A percentile compares a stretch with the other conserved stretches of the same genome.
Conservation (phyloP, 202 grass and related monocot species). For the Dendrocalamus latiflorus region DNA sequence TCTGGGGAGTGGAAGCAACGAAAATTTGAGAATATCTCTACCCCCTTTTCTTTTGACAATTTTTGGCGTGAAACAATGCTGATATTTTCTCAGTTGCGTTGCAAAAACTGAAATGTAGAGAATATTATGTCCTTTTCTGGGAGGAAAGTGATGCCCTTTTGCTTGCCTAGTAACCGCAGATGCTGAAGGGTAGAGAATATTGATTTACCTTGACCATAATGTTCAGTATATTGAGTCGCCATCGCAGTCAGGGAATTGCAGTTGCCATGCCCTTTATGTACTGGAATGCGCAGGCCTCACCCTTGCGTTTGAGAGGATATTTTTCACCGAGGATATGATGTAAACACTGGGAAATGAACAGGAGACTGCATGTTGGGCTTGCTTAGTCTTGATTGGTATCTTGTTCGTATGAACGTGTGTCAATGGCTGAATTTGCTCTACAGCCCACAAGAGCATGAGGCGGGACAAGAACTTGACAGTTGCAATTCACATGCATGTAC, state of each 20-base stretch:
- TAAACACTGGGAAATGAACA: background rate
- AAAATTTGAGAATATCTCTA: no score
- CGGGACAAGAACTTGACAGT: no score
- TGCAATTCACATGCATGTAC: background rate
- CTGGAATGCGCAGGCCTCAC: background rate
- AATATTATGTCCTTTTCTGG: background rate
- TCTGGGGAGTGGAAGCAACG: background rate
- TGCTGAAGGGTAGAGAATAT: background rate
- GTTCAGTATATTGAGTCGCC: background rate
- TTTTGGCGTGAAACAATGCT: background rate
- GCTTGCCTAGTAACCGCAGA: background rate
- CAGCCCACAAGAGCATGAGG: background rate
- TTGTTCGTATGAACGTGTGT: background rate
- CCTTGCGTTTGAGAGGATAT: no score
- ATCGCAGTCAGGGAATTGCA: no score
- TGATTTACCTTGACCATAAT: background rate
- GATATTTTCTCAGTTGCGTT: background rate
- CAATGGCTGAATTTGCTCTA: background rate
- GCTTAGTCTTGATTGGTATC: background rate
- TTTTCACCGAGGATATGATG: background rate
- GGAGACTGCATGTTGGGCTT: background rate
- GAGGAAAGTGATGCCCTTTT: background rate
- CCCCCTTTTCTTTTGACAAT: no score
- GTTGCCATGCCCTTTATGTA: no score
- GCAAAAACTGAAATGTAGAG: background rate